Base-by-base conservation (phyloP, 1,139 yeast species). In the Debaryomyces sp. region DNA sequence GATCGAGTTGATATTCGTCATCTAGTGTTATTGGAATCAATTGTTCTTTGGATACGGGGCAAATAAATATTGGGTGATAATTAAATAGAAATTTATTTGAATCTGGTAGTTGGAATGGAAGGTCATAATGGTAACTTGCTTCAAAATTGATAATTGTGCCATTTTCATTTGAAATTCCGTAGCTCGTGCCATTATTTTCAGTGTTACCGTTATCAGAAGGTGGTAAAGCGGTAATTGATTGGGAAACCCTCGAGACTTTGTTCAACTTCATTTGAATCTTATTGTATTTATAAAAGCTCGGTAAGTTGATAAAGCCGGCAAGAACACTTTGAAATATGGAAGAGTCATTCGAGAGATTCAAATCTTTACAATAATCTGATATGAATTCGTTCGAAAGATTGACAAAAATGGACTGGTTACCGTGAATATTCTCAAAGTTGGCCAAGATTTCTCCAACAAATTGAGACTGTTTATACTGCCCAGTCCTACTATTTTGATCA, bases 11-110 rank as follows among this genome's bases (percentile, higher is more conserved):
- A 9, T 45, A 34, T 18, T 41, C 51, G 4, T 50, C 49, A n/a
- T 43, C 48, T 7, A 61, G 62, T 1, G 75, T 67, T 23, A 72
- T 58, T 4, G 81, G 80, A 17, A 73, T 61, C 24, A 73, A 59
- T 60, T 92, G 97, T 57, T 90, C 96, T 64, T 89, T 88, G 6
- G 94, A 81, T 1, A 91, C 92, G 0, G 97, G 97, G 63, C 97
- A 91, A 4, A 90, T 91, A 65, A 90, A 91, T 3, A 91, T 84
- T 0, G 96, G 89, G 66, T 91, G 97, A 67, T 84, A 88, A 50
- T 77, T 65, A 60, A 76, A 76, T 36, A 75, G 60, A 51, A 75
- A 73, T 45, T 76, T 57, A 51, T 66, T 71, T 4, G 72, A 59
- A 49, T 75, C 79, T 0, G 78, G 75, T 29, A 76, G 58, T 54